Evolutionary conservation across 2,329 filamentous ascomycete species (phyloP), one percentile per base, ranked within the genome.

Genomic region (Phaeoacremonium minimum): DNA sequence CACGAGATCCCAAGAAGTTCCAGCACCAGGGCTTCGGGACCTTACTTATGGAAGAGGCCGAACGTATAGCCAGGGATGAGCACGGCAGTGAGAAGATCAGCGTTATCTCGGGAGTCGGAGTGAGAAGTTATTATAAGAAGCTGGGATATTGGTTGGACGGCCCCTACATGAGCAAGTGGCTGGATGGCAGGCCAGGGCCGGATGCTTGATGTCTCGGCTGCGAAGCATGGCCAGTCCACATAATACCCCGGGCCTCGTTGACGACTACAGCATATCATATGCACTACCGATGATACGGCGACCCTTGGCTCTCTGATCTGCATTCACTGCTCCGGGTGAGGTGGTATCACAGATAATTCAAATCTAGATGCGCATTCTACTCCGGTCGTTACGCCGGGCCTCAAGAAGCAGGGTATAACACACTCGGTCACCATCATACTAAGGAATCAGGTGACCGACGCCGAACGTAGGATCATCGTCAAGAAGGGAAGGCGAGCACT

Each of bases 21-120:
- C 93, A 98, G 67, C 93, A 98, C 64, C 93, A 96, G 58, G 93
- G 93, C 1, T 98, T 95, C 48, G 93, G 93, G 32, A 98, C 93
- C 2, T 61, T 98, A 43, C 57, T 98, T 47, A 98, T 98, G 94
- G 91, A 97, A 56, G 91, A 97, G 65, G 94, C 93, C 0, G 93
- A 97, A 66, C 76, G 90, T 35, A 98, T 98, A 46, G 91, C 94
- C 1, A 77, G 87, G 37, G 85, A 96, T 46, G 93, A 98, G 64
- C 93, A 98, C 55, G 86, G 89, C 6, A 96, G 90, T 50, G 75
- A 75, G 42, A 98, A 98, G 73, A 88, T 98, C 38, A 93, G 87
- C 55, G 89, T 98, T 47, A 98, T 98, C 43, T 95, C 89, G n/a
- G 93, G 93, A 18, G 90, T 98, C 7, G 93, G 93, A 11, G 94